phyloP scores from a whole-genome alignment of 768 basidiomycete genomes.

The Lentinus tigrinus region DNA sequence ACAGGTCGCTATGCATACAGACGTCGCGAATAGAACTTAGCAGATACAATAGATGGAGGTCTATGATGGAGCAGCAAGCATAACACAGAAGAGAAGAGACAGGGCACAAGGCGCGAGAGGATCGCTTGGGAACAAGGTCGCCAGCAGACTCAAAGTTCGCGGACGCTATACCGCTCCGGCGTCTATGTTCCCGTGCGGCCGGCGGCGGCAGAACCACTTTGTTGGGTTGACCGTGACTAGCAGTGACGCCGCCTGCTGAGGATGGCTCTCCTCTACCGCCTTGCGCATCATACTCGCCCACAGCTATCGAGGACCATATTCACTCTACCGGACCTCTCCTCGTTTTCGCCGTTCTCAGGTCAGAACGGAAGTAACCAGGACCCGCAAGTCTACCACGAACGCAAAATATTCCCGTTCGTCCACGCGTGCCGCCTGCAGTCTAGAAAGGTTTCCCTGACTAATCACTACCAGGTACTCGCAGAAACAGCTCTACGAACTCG shows the following conservation, averaged over 20 bases:
- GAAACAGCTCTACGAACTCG: slow-evolving; percentile 78
- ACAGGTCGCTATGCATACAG: neutral
- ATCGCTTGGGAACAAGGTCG: slow-evolving; percentile 6
- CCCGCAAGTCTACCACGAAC: slow-evolving; percentile 72
- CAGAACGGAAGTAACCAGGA: slow-evolving; percentile 32
- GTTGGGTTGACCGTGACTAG: neutral
- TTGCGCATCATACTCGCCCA: slow-evolving; percentile 1
- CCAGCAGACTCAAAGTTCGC: slow-evolving; percentile 3
- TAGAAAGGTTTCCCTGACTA: slow-evolving; percentile 2
- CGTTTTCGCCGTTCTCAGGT: slow-evolving; percentile 38
- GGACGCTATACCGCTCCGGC: neutral
- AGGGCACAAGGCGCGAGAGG: neutral
- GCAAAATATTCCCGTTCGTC: slow-evolving; percentile 85
- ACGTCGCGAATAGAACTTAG: neutral
- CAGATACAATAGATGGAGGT: slow-evolving; percentile 13
- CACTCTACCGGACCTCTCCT: slow-evolving; percentile 50
- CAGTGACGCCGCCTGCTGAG: neutral
- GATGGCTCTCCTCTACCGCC: slow-evolving; percentile 20
- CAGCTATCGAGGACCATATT: slow-evolving; percentile 13
- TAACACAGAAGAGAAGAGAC: neutral
- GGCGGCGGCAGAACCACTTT: neutral
- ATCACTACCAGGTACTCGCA: slow-evolving; percentile 61
- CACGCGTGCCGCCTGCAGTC: neutral
- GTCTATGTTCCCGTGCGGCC: neutral
- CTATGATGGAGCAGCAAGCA: slow-evolving; percentile 7